A percentile compares a stretch with the other conserved stretches of the same genome.
phyloP scores from a whole-genome alignment of 768 basidiomycete genomes.

The Arthromyces matolae region DNA sequence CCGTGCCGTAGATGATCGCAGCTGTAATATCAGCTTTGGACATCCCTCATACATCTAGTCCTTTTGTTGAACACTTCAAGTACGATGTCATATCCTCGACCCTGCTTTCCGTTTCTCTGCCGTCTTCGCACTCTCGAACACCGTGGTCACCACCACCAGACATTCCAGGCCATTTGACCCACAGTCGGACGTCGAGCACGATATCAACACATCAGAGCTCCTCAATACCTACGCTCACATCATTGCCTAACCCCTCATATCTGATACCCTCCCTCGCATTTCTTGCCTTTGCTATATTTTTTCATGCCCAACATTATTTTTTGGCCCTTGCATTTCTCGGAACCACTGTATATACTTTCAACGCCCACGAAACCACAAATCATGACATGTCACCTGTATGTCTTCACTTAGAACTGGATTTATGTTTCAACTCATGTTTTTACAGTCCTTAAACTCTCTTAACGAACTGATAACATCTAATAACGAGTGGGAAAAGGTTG shows the following conservation, averaged over 20 bases:
- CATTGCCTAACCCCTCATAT: slow-evolving; percentile 33
- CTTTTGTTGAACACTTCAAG: slow-evolving; percentile 78
- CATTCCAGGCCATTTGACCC: slow-evolving; percentile 36
- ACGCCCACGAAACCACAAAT: slow-evolving; percentile 32
- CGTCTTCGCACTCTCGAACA: slow-evolving; percentile 30
- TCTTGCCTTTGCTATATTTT: slow-evolving; percentile 34
- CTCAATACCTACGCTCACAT: slow-evolving; percentile 19
- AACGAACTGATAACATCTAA: slow-evolving; percentile 67
- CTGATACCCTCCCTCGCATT: slow-evolving; percentile 38
- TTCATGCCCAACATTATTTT: slow-evolving; percentile 42
- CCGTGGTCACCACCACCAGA: slow-evolving; percentile 37
- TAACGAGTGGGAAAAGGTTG: slow-evolving; percentile 67
- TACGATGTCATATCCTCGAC: slow-evolving; percentile 81
- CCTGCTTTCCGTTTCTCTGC: slow-evolving; percentile 55
- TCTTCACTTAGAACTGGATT: too few relatives aligned
- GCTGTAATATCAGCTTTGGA: slow-evolving; percentile 34
- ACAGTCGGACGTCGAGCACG: slow-evolving; percentile 43
- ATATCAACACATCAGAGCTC: slow-evolving; percentile 21
- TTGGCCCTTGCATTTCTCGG: slow-evolving; percentile 36
- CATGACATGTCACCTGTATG: slow-evolving; percentile 56
- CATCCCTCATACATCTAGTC: slow-evolving; percentile 31
- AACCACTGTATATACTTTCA: slow-evolving; percentile 34
- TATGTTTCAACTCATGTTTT: slow-evolving; percentile 3
- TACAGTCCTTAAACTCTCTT: slow-evolving; percentile 61
- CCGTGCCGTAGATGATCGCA: slow-evolving; percentile 32